Percentiles rank a stretch among this genome's conserved stretches.
These are phyloP conservation scores for Brasilioporus rufonigricans DNA, from an alignment of 768 basidiomycete genomes.

Conservation along the genomic window DNA sequence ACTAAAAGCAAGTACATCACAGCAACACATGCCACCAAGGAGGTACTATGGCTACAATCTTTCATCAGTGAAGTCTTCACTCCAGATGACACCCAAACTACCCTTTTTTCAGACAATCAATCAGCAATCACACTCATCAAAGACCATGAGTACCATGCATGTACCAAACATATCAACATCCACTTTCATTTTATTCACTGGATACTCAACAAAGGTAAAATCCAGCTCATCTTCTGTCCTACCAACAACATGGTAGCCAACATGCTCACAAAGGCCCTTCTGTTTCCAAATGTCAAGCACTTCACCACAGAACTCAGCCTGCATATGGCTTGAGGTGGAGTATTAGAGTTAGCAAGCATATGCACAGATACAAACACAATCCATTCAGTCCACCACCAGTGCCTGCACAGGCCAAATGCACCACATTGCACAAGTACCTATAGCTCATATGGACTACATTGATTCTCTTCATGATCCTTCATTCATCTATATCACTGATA, in stretches of 20 bases:
- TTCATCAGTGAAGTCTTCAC: not conserved
- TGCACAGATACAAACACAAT: no score
- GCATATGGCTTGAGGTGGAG: not conserved
- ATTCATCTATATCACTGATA: no score
- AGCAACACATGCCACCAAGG: not conserved
- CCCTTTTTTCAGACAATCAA: not conserved
- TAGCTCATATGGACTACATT: no score
- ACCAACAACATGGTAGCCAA: not conserved
- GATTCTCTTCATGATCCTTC: no score
- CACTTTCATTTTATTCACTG: not conserved
- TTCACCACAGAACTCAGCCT: not conserved
- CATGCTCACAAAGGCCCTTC: not conserved
- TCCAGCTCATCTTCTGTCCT: not conserved
- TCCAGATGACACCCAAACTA: not conserved
- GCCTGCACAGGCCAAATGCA: no score
- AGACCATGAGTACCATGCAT: not conserved
- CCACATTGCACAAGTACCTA: no score
- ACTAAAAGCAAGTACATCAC: no score
- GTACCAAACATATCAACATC: not conserved
- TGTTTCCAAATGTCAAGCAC: not conserved
- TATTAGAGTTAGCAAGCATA: not conserved
- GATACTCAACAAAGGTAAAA: not conserved
- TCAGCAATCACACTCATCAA: not conserved
- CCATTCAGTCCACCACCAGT: no score
- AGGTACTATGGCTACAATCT: not conserved